These are phyloP conservation scores for Chytridium lagenaria DNA, from an alignment of 371 early-diverging fungal genomes.

Conservation along the genomic window DNA sequence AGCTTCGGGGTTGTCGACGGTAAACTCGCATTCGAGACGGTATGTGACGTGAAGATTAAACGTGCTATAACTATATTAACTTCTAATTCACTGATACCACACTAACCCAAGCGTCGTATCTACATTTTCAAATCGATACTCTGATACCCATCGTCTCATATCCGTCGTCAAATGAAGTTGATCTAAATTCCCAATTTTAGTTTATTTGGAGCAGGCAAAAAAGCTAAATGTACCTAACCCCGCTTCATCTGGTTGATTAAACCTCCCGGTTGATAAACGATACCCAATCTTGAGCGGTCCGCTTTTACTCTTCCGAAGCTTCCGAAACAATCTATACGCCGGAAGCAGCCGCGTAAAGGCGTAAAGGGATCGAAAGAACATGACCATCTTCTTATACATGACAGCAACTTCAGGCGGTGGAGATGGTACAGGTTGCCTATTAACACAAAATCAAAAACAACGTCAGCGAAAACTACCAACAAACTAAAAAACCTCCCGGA, in stretches of 20 bases:
- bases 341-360: conserved; percentile 80
- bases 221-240: conserved; percentile 57
- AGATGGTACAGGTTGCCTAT: conserved; percentile 29
- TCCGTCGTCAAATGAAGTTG: conserved; percentile 54
- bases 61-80: conserved; percentile 52
- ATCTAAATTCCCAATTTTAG: conserved; percentile 24
- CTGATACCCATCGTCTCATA: conserved; percentile 58
- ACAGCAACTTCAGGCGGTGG: conserved; percentile 75
- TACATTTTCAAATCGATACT: conserved; percentile 70
- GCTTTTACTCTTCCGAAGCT: conserved; percentile 52
- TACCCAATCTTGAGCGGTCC: conserved; percentile 67
- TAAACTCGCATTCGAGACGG: conserved; percentile 82
- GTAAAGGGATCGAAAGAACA: conserved; percentile 85
- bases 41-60: conserved; percentile 79
- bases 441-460: not conserved
- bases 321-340: conserved; percentile 66
- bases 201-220: not conserved
- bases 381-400: conserved; percentile 86
- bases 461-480: conserved; percentile 7
- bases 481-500: not conserved
- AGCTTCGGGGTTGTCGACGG: conserved; percentile 67
- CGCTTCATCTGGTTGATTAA: conserved; percentile 60
- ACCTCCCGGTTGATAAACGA: conserved; percentile 60
- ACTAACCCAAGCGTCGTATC: conserved; percentile 75
- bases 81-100: not conserved